Evolutionary conservation across 805 yeast genomes (phyloP), one percentile per base, ranked within the genome.

Genomic region (Nakazawaea ishiwadae): DNA sequence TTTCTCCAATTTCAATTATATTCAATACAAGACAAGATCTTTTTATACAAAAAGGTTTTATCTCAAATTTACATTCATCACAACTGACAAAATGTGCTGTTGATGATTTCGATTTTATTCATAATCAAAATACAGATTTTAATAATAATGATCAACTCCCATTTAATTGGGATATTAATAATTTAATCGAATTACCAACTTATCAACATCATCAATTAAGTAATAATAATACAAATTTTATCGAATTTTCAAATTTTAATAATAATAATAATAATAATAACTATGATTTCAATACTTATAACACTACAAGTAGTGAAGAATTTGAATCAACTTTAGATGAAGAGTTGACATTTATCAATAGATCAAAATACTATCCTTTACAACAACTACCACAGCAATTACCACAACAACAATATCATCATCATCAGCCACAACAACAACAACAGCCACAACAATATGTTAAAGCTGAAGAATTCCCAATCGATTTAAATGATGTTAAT

Each of bases 331-430:
- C 44, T 7, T 24, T 40, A 20, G 24, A 51, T 50, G 31, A 45
- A 48, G 37, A 53, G 49, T 8, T 39, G 33, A 11, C 48, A 34
- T 35, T 37, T 46, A 36, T 31, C 2, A 15, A 28, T 21, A 28
- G 40, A 38, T 36, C 35, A 8, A 42, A 38, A 21, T 16, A 9
- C 20, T n/a, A 8, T 4, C 20, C 23, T 6, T 18, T 11, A 4
- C 34, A 16, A n/a, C n/a, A 19, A 12, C 20, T 10, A 16, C 34
- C 9, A n/a, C n/a, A 19, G 6, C 8, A 26, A n/a, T 20, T 16
- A 28, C 14, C 17, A 18, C n/a, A 39, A 29, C 26, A 43, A 46
- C 6, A 46, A 47, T 15, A 15, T 7, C 26, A 31, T 6, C 39
- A 17, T 9, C 29, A 31, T 16, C 31, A 31, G 19, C 32, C 28